Evolutionary conservation across 2,329 filamentous ascomycete species (phyloP).

Genomic region (Colletotrichum sp.): DNA sequence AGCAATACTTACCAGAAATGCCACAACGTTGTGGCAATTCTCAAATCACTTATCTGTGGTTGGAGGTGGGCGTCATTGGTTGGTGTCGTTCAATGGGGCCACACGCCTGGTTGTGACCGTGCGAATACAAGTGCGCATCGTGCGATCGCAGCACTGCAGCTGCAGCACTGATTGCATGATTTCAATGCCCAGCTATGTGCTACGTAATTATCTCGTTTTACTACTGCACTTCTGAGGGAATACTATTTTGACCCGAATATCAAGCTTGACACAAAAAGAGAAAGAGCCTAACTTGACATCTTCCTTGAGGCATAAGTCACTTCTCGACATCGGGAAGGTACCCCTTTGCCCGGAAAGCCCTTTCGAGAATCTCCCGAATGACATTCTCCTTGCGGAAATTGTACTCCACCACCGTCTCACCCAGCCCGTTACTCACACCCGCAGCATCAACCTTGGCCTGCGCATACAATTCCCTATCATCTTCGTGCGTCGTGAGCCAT

Average conservation of each 20-base stretch:
- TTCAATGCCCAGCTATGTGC: too few relatives aligned
- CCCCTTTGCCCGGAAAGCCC: slow-evolving; percentile 33
- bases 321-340: not conserved
- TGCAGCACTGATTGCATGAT: too few relatives aligned
- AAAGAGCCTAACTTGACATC: not conserved
- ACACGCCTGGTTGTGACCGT: too few relatives aligned
- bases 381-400: slow-evolving; percentile 44
- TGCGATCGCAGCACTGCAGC: too few relatives aligned
- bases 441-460: slow-evolving; percentile 41
- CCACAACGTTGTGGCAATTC: not conserved
- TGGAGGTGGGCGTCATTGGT: too few relatives aligned
- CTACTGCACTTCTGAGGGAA: too few relatives aligned
- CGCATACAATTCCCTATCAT: slow-evolving; percentile 45
- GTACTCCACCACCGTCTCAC: slow-evolving; percentile 41
- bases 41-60: not conserved
- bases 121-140: not conserved
- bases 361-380: slow-evolving; percentile 40
- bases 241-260: too few relatives aligned
- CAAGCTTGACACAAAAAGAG: not conserved
- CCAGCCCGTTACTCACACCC: slow-evolving; percentile 28
- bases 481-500: slow-evolving; percentile 41
- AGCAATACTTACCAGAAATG: not conserved
- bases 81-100: too few relatives aligned
- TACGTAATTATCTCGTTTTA: too few relatives aligned
- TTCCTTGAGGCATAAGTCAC: not conserved